Conservation (phyloP, 108 stramenopile species). For the Aurantiochytrium sp. region DNA sequence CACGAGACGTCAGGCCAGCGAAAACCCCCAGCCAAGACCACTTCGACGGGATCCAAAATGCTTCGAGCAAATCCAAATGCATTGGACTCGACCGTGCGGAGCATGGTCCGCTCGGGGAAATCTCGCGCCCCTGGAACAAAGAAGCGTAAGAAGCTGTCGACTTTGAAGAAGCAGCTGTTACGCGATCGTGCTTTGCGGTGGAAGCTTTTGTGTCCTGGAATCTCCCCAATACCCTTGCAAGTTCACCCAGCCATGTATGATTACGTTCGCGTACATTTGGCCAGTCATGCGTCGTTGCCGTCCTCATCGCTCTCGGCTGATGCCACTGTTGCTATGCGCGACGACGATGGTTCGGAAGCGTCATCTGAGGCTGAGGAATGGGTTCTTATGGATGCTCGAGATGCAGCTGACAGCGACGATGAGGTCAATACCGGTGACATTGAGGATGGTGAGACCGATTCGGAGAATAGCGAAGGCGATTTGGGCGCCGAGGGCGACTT, state of each 20-base stretch:
- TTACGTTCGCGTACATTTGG: background rate
- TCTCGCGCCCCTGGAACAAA: background rate
- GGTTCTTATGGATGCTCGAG: background rate
- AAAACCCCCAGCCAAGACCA: background rate
- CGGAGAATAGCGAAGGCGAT: background rate
- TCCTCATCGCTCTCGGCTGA: no score
- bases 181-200: background rate
- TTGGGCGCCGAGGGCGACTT: no score
- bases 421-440: background rate
- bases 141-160: background rate
- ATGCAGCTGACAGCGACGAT: background rate
- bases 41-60: background rate
- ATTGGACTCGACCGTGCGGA: background rate
- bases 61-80: background rate
- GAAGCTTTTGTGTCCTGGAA: background rate
- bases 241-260: background rate
- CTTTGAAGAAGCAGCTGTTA: background rate
- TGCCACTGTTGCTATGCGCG: no score
- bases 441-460: background rate
- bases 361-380: no score
- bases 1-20: background rate
- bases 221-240: background rate
- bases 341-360: no score
- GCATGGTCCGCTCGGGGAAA: background rate
- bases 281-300: no score